Evolutionary conservation across 176 grass and related monocot genomes (phyloP), one percentile per base, ranked within the genome.

Genomic region (Aechmea fasciata): DNA sequence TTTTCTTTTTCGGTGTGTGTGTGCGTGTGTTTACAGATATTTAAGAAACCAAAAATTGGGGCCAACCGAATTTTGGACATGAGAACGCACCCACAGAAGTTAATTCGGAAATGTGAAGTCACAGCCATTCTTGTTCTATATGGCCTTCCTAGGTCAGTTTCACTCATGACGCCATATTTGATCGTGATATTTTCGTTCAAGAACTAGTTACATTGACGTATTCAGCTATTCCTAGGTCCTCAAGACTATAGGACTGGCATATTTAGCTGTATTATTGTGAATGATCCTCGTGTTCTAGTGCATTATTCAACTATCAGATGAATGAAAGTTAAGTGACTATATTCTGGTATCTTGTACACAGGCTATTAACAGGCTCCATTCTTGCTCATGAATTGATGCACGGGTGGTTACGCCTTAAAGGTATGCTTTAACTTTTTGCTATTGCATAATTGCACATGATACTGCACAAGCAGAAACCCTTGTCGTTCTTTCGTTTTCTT

Each of bases 331-430:
- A 18, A 18, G 8, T 57, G 69, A 14, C 13, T 15, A n/a, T 29
- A 9, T 71, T 47, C 57, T 67, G 11, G 47, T 72, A 61, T 75
- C 24, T 17, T 52, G 25, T 67, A 33, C 18, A 75, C 89, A 97
- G 89, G 82, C 77, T 97, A 48, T 69, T 97, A 74, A 97, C 93
- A 18, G 93, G 93, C 2, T 99, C 94, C 50, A 96, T 96, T 72
- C 89, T 96, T 78, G 85, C 86, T 79, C 93, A 96, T 77, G 93
- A 96, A 83, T 67, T 96, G 65, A 92, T 96, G 93, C 89, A 96
- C 2, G 83, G 83, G 12, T 96, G 88, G 88, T 78, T 92, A 75
- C 86, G 93, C 71, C 93, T 92, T 50, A 99, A 99, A 93, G 87
- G 94, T 93, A 79, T 68, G 19, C n/a, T 49, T 48, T 41, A 41